Evolutionary conservation across 495 filamentous ascomycete genomes (phyloP), one percentile per base, ranked within the genome.

Genomic region (Penicillium atrosanguineum): DNA sequence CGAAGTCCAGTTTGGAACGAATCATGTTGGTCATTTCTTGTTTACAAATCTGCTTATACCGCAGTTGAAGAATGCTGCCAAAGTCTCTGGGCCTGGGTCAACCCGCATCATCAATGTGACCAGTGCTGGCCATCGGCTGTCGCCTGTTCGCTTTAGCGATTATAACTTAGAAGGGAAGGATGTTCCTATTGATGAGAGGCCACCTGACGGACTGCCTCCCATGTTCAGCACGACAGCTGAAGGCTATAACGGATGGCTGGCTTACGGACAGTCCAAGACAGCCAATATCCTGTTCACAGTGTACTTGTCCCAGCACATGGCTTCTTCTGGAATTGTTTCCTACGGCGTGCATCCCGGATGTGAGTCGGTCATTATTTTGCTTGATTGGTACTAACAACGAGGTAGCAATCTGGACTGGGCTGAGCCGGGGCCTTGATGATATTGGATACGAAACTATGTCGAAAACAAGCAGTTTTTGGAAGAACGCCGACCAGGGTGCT

Each of bases 1-100:
- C 61, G 86, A 91, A 60, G 74, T 83, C 28, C 83, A 88, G 50
- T 83, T 90, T 52, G 85, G 82, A n/a, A 84, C 82, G 5, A 91
- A 91, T 61, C 81, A 91, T 62, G 64, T 90, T 50, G 83, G 81
- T 6, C 86, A 88, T 57, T 83, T 82, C 37, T 74, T 89, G 7
- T 71, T 91, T 23, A 84, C 82, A 19, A 77, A 80, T 43, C 69
- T 85, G 7, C 71, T 91, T 7, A 72, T 89, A 7, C 80, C 85
- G 0, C 73, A 72, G 1, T 65, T 91, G n/a, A 68, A 72, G 21
- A 60, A 70, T 26, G 83, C 83, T 1, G 75, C 79, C 5, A 50
- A 50, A 38, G 16, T 7, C 6, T 50, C 53, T 6, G 43, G n/a
- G 5, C 37, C 8, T 20, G 50, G 49, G 9, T 44, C 40, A 46